Conservation (phyloP, 148 eudicot genomes). For the Camellia japonica region DNA sequence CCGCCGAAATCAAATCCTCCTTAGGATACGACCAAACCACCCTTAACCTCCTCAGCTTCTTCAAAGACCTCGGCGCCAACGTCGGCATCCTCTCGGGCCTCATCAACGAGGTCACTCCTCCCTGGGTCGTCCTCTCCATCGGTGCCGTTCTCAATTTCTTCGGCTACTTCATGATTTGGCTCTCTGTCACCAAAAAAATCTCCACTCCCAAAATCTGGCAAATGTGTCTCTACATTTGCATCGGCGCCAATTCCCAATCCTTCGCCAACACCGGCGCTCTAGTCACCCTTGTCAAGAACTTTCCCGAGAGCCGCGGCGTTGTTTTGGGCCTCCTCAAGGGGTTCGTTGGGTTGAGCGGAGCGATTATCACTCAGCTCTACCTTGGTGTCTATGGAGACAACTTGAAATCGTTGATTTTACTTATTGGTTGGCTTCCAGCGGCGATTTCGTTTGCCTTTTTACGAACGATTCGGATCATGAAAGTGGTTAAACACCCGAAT, state of each 20-base stretch:
- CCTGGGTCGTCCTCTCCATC: slow-evolving; percentile 42
- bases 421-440: slow-evolving; percentile 50
- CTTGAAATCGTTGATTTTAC: slow-evolving; percentile 30
- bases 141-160: slow-evolving; percentile 43
- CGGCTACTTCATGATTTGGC: slow-evolving; percentile 50
- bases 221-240: slow-evolving; percentile 47
- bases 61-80: slow-evolving; percentile 46
- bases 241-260: slow-evolving; percentile 43
- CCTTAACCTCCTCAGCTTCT: slow-evolving; percentile 40
- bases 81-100: slow-evolving; percentile 45
- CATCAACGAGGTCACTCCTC: slow-evolving; percentile 44
- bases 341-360: slow-evolving; percentile 45
- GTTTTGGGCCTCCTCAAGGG: slow-evolving; percentile 48
- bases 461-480: slow-evolving; percentile 34
- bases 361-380: slow-evolving; percentile 38
- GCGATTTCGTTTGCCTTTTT: slow-evolving; percentile 33
- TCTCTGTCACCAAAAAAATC: slow-evolving; percentile 35
- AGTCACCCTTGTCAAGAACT: slow-evolving; percentile 45
- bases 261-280: slow-evolving; percentile 52
- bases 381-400: slow-evolving; percentile 27
- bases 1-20: slow-evolving; percentile 28
- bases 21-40: slow-evolving; percentile 48
- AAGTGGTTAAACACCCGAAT: slow-evolving; percentile 21
- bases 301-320: slow-evolving; percentile 46
- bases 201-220: slow-evolving; percentile 37